These are phyloP conservation scores for Tulasnella sp. DNA, from an alignment of 768 basidiomycete genomes.

Conservation along the genomic window DNA sequence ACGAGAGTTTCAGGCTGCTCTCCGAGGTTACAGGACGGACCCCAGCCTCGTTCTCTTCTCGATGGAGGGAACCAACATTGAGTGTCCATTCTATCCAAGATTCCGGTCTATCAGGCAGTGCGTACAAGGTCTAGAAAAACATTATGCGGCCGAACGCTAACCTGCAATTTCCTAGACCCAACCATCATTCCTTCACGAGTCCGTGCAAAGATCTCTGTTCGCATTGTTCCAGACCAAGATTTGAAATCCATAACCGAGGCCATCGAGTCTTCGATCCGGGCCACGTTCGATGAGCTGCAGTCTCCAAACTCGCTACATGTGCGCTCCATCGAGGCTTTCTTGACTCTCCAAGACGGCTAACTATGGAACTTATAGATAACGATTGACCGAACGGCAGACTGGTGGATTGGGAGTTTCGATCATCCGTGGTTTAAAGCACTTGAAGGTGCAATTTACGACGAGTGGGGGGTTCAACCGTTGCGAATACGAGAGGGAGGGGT, in stretches of 20 bases:
- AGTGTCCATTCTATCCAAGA: constrained; percentile 85
- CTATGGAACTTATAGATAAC: constrained; percentile 55
- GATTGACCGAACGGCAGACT: constrained; percentile 84
- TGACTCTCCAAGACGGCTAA: neutral
- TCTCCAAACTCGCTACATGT: constrained; percentile 79
- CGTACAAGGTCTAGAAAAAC: constrained; percentile 38
- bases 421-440: constrained; percentile 86
- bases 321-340: constrained; percentile 28
- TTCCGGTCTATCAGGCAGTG: constrained; percentile 74
- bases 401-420: constrained; percentile 93
- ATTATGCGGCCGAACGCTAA: neutral
- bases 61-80: constrained; percentile 90
- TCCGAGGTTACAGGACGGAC: constrained; percentile 69
- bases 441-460: constrained; percentile 77
- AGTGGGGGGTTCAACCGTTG: constrained; percentile 86
- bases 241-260: constrained; percentile 66
- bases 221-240: constrained; percentile 93
- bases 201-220: constrained; percentile 82
- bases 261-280: constrained; percentile 61
- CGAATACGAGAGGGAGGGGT: constrained; percentile 94
- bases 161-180: constrained; percentile 54
- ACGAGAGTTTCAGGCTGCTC: constrained; percentile 66
- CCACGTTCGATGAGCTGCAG: constrained; percentile 59
- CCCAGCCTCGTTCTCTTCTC: constrained; percentile 67
- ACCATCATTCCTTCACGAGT: constrained; percentile 89